Percentiles rank a stretch among this genome's conserved stretches.
phyloP scores from a whole-genome alignment of 176 grass and related monocot genomes.

The Puccinellia tenuiflora region DNA sequence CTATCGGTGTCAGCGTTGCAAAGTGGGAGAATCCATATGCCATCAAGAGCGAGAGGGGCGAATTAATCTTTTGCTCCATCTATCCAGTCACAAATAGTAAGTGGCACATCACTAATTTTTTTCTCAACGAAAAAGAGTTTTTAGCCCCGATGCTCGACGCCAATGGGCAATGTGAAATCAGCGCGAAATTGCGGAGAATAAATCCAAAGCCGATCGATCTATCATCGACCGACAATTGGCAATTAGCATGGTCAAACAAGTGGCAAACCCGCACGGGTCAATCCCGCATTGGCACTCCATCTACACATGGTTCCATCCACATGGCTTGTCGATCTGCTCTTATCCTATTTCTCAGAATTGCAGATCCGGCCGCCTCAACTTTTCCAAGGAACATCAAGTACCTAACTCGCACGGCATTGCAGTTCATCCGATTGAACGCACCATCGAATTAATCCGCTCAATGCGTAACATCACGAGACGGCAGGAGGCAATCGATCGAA shows the following conservation, averaged over 20 bases:
- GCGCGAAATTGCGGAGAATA: not conserved
- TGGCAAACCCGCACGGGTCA: not conserved
- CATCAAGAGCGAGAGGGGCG: not conserved
- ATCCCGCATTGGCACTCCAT: not conserved
- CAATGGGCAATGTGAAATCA: too few relatives aligned
- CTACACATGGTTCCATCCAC: not conserved
- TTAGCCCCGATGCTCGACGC: not conserved
- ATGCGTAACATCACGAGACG: not conserved
- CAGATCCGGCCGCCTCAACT: not conserved
- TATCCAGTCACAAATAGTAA: not conserved
- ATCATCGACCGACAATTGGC: not conserved
- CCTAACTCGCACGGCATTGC: not conserved
- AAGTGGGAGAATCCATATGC: not conserved
- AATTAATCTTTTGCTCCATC: not conserved
- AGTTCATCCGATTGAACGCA: not conserved
- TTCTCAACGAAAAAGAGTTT: not conserved
- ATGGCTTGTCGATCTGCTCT: not conserved
- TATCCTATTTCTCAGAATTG: not conserved
- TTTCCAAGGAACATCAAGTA: too few relatives aligned
- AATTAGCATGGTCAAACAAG: not conserved
- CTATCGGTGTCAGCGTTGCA: too few relatives aligned
- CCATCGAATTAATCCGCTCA: not conserved
- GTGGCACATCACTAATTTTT: not conserved
- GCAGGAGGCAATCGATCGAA: not conserved
- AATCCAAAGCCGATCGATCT: not conserved